Base-by-base conservation (phyloP, 106 monocot genomes). In the Dendrobium officinale region DNA sequence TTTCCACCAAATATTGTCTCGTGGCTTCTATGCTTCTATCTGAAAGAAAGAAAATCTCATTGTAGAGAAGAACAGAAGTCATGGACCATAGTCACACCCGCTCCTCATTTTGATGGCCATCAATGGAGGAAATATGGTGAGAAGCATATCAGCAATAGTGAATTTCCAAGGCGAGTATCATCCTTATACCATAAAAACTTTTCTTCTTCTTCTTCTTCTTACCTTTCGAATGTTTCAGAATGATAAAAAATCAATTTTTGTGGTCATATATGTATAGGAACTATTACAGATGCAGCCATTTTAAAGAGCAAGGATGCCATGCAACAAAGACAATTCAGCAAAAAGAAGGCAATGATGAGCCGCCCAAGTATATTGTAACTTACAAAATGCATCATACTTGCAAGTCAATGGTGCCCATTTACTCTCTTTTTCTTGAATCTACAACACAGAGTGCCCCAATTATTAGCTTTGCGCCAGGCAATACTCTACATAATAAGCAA, bases 221-320 rank as follows among this genome's bases (percentile, higher is more conserved):
- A n/a, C 7, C 3, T 22, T 22, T n/a, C 22, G 0, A 6, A 5
- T 64, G 18, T 19, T 19, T 22, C 22, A 64, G 19, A 64, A 64
- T 54, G 54, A 54, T 54, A 10, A 37, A 37, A 37, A 37, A 37
- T 37, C 37, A 37, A 37, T 3, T 37, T 37, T 37, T 2, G 37
- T 37, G 37, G 37, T 37, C 37, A 37, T n/a, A 26, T 64, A 64
- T 64, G n/a, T 42, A 31, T 70, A 86, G 87, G 73, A 84, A 80
- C 54, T 84, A 87, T 73, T 87, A 77, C 78, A 77, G 87, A 78
- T 87, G 87, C 74, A 78, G 77, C 11, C 66, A 84, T 54, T 80
- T 56, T 24, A 72, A 81, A 47, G 83, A 84, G 6, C 72, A 73
- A 27, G 42, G 73, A 17, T 87, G 87, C 84, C 77, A 51, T 42